Evolutionary conservation across 345 rosid genomes (phyloP).

Genomic region (Mallotus nudiflorus): DNA sequence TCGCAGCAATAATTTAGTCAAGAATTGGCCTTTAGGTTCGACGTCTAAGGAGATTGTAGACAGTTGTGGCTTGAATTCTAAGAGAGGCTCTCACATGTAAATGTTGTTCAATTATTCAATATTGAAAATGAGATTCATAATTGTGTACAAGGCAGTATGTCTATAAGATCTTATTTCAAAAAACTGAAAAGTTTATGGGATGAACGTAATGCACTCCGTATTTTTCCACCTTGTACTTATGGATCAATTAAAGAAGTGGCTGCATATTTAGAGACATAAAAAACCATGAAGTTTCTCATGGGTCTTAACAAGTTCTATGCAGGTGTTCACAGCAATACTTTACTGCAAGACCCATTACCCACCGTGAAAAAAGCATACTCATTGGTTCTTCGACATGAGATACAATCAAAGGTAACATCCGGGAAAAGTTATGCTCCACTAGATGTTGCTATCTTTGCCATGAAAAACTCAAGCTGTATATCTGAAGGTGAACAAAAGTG

Average conservation of each 20-base stretch:
- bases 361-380: not conserved
- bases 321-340: not conserved
- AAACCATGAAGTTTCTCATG: constrained; percentile 1
- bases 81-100: not conserved
- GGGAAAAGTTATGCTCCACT: not conserved
- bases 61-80: not conserved
- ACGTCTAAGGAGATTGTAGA: not conserved
- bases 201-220: not conserved
- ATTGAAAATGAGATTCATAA: constrained; percentile 4
- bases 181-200: not conserved
- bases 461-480: not conserved
- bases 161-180: not conserved
- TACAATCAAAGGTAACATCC: not conserved
- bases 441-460: not conserved
- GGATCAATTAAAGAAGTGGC: not conserved
- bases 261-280: not conserved
- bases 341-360: constrained; percentile 1
- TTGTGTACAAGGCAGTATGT: not conserved
- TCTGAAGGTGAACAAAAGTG: not conserved
- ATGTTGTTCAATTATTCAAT: not conserved
- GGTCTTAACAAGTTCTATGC: not conserved
- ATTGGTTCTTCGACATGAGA: not conserved
- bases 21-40: not conserved
- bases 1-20: not conserved
- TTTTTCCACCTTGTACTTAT: not conserved